These are phyloP conservation scores for Apodospora peruviana DNA, from an alignment of 495 filamentous ascomycete species.

Conservation along the genomic window DNA sequence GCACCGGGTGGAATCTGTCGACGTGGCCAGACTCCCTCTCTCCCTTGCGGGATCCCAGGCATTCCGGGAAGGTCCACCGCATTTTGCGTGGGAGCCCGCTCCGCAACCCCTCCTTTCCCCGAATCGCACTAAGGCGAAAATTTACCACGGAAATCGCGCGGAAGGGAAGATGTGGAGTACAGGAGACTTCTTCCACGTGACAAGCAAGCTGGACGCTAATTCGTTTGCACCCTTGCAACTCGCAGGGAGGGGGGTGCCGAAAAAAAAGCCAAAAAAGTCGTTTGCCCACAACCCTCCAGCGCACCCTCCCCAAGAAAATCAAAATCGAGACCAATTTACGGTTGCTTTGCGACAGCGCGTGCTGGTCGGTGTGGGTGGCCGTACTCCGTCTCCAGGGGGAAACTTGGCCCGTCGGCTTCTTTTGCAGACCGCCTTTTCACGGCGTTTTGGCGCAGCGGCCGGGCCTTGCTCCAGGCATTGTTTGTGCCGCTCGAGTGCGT, in stretches of 20 bases:
- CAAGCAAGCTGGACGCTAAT: constrained; percentile 13
- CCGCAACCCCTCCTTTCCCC: too few relatives aligned
- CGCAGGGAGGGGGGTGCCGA: neutral
- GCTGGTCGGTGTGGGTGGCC: neutral
- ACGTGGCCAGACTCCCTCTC: too few relatives aligned
- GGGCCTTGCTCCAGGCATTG: neutral
- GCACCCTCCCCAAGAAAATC: too few relatives aligned
- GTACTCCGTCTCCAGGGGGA: neutral
- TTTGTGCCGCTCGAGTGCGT: constrained; percentile 6
- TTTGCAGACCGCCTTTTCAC: constrained; percentile 13
- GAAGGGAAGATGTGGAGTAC: constrained; percentile 23
- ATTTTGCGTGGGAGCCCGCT: too few relatives aligned
- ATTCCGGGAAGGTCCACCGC: too few relatives aligned
- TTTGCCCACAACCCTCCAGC: neutral
- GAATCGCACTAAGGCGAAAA: neutral
- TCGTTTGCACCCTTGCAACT: constrained; percentile 6
- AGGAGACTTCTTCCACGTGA: constrained; percentile 21
- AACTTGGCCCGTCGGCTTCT: neutral
- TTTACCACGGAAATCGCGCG: constrained; percentile 15
- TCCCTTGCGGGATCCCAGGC: too few relatives aligned
- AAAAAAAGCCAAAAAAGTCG: neutral
- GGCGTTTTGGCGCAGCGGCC: neutral
- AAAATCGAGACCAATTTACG: neutral
- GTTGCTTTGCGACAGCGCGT: neutral
- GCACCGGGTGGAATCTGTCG: too few relatives aligned